Conservation (phyloP, 2,329 filamentous ascomycete genomes). For the Aurifilum marmelostoma region DNA sequence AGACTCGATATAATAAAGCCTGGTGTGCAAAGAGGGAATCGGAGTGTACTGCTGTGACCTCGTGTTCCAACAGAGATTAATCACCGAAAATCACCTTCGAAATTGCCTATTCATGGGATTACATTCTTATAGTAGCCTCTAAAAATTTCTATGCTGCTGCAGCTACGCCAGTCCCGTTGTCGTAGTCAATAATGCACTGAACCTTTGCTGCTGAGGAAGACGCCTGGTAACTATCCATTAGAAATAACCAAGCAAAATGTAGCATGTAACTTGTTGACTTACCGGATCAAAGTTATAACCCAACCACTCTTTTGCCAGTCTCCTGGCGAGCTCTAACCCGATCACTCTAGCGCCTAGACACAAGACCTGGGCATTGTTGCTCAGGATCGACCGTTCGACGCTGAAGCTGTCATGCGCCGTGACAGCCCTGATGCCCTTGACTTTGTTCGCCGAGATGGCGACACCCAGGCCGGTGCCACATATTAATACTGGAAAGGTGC, state of each 20-base stretch:
- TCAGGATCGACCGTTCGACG: constrained; percentile 78
- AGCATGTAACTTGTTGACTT: constrained; percentile 45
- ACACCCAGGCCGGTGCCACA: constrained; percentile 87
- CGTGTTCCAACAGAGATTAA: too few species aligned
- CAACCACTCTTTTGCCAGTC: constrained; percentile 80
- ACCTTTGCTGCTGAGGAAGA: constrained; percentile 27
- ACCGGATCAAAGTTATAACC: constrained; percentile 72
- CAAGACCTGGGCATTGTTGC: constrained; percentile 84
- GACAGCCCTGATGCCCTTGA: constrained; percentile 79
- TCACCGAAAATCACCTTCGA: too few species aligned
- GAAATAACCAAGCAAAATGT: neutral
- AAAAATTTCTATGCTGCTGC: neutral
- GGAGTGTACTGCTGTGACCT: too few species aligned
- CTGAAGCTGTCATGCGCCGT: constrained; percentile 87
- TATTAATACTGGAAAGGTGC: constrained; percentile 61
- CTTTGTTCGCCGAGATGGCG: constrained; percentile 85
- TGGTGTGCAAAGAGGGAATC: too few species aligned
- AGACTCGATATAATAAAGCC: too few species aligned
- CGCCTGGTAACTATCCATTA: constrained; percentile 8
- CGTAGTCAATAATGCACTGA: constrained; percentile 24
- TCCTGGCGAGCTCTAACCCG: constrained; percentile 76
- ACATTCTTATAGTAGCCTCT: neutral
- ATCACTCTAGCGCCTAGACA: constrained; percentile 86
- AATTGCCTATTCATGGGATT: too few species aligned
- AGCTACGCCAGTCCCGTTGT: constrained; percentile 9